A percentile compares a stretch with the other conserved stretches of the same genome.
Evolutionary conservation across 768 basidiomycete species (phyloP).

Genomic region (Porphyrellus cyaneotinctus): DNA sequence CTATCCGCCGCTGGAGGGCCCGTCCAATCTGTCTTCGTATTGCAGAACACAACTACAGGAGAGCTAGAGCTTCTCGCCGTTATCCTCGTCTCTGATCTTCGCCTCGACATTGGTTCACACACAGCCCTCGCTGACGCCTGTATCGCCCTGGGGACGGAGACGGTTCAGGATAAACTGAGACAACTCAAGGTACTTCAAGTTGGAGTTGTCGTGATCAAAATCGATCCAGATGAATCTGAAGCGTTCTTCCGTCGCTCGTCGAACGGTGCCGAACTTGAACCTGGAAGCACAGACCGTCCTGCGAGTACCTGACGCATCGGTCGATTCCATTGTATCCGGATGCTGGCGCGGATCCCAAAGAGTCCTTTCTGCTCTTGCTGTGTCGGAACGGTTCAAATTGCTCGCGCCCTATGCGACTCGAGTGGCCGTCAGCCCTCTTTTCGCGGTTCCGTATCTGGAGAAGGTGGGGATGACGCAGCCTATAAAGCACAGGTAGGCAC

Average conservation of each 20-base stretch:
- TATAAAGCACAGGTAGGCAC: too few relatives aligned
- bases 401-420: constrained; percentile 45
- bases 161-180: constrained; percentile 1
- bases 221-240: constrained; percentile 16
- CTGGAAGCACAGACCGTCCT: constrained; percentile 45
- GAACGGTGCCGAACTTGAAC: constrained; percentile 55
- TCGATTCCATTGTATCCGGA: constrained; percentile 37
- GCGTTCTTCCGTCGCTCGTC: constrained; percentile 44
- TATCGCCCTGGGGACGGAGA: constrained; percentile 36
- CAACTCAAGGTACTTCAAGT: constrained; percentile 12
- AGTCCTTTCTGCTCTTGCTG: constrained; percentile 54
- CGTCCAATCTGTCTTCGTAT: too few relatives aligned
- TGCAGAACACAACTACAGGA: too few relatives aligned
- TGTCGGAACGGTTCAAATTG: constrained; percentile 36
- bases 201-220: constrained; percentile 11
- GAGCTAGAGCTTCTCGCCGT: too few relatives aligned
- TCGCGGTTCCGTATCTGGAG: constrained; percentile 49
- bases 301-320: constrained; percentile 42
- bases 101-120: constrained; percentile 45
- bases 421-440: constrained; percentile 50
- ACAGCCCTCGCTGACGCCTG: constrained; percentile 51
- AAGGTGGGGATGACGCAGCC: constrained; percentile 25
- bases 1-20: too few relatives aligned
- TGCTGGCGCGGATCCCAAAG: constrained; percentile 27
- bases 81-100: too few relatives aligned